Percentiles rank a stretch among this genome's conserved stretches.
phyloP scores from a whole-genome alignment of 78 protist genomes.

The Dictyostelium firmibasis region DNA sequence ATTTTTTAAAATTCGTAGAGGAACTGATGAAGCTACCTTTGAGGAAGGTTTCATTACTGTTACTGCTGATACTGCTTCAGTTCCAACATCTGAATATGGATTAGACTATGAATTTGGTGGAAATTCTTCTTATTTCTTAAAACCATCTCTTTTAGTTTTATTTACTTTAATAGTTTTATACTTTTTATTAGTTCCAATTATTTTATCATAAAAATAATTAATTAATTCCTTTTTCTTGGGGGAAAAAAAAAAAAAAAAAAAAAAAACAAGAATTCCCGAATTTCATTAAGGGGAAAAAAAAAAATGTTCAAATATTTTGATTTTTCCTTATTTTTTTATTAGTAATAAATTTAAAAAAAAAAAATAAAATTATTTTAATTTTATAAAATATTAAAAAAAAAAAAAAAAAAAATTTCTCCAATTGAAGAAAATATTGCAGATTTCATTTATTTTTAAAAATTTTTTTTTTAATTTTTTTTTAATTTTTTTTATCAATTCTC shows the following conservation, averaged over 20 bases:
- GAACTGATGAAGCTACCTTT: neutral
- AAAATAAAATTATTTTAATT: too few species aligned
- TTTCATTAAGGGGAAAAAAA: too few species aligned
- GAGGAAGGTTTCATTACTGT: slow-evolving; percentile 12
- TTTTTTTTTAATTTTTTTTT: too few species aligned
- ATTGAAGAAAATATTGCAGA: too few species aligned
- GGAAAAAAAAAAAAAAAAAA: neutral
- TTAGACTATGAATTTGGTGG: neutral
- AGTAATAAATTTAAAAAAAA: too few species aligned
- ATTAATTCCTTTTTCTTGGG: neutral
- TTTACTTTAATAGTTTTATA: neutral
- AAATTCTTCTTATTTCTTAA: neutral
- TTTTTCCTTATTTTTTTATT: too few species aligned
- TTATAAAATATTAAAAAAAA: too few species aligned
- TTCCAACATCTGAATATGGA: neutral
- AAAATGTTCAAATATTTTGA: too few species aligned
- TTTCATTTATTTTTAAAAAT: too few species aligned
- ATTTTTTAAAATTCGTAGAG: neutral
- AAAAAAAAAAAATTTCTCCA: too few species aligned
- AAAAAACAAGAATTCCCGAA: too few species aligned
- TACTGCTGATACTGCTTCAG: neutral
- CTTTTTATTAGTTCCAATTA: neutral
- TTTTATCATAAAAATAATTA: neutral
- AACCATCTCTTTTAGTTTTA: neutral
- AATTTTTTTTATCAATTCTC: too few species aligned